Evolutionary conservation across 176 grass and related monocot species (phyloP), one percentile per base, ranked within the genome.

Genomic region (Zea luxurians): DNA sequence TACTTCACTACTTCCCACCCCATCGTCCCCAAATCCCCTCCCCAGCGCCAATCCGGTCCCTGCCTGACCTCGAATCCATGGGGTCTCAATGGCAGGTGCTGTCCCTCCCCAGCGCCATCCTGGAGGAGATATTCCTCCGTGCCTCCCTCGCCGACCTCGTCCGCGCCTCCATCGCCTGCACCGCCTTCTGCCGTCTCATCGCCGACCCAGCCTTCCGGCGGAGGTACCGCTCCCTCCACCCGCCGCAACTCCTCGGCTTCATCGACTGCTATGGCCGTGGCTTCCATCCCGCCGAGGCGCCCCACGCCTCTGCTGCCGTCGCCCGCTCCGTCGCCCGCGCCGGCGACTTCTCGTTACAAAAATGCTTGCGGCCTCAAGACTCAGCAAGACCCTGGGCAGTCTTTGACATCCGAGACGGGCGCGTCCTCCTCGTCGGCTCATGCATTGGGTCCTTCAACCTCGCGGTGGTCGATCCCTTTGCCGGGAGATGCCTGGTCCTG

Each of bases 401-500:
- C 53, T 54, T 35, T 34, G 82, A 77, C 64, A 64, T 66, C 44
- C 82, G 64, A 48, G 49, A 37, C 2, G 40, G 41, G 8, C 65
- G 1, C 4, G 11, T 66, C 63, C 63, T 66, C 37, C 63, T 66
- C 63, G 42, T n/a, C 5, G 37, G 4, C 4, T 7, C 43, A 45
- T 41, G 37, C 63, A 8, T 36, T 13, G 12, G 13, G 6, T 13
- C 59, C n/a, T 5, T 13, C 4, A 27, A 55, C 9, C 64, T 82
- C 13, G 61, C 70, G 8, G 80, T 82, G 80, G 74, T 46, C 70
- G 47, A 82, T 49, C 80, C 80, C 48, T 16, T 74, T 47, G 44
- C 48, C 63, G 37, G 40, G 60, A 21, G 70, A 7, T 46, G n/a
- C 37, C 2, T 66, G 7, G n/a, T 74, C 37, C 80, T 82, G 63